Base-by-base conservation (phyloP, 2,329 filamentous ascomycete genomes). In the Ophiostoma pallidulum region DNA sequence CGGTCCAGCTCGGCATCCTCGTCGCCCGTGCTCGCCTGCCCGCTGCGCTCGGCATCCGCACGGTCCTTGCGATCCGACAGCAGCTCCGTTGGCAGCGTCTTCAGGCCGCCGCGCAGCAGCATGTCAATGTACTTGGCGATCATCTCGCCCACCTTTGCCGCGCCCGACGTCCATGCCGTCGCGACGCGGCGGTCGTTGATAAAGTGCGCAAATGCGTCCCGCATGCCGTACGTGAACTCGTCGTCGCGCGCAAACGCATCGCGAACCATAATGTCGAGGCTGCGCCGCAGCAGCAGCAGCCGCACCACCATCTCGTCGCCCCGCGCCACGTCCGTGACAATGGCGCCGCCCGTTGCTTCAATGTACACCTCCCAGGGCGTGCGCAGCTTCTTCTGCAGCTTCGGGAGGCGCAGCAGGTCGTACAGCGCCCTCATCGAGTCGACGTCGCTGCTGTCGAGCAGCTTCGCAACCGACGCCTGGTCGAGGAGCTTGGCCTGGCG, bases 131-230 rank as follows among this genome's bases (percentile, higher is more conserved):
- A 90, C 65, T 96, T 97, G 26, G 92, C 94, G 57, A 96, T 94
- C 90, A 97, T 95, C 69, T 98, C 92, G 42, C 91, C 92, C 13
- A 94, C 88, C 71, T 94, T 97, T 16, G 89, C 88, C 48, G 90
- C 94, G 48, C 89, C 84, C 0, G 86, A 87, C 44, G 80, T 79
- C 77, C 85, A 91, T 4, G 79, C 82, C 4, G 80, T 72, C 8
- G 78, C 74, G 1, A 78, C 80, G 59, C 82, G 85, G 60, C 42
- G 40, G 63, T 92, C 86, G 63, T 98, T 98, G 73, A 98, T 95
- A 58, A 97, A 96, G 1, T 72, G 75, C 45, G 86, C 82, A 60
- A 98, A 97, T 0, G 87, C 77, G 58, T 96, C 88, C 48, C 92
- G 78, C 55, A 98, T 73, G 10, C 76, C 79, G 62, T 90, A 85